Evolutionary conservation across 2,329 filamentous ascomycete species (phyloP).

Genomic region (Aspergillus melleus): DNA sequence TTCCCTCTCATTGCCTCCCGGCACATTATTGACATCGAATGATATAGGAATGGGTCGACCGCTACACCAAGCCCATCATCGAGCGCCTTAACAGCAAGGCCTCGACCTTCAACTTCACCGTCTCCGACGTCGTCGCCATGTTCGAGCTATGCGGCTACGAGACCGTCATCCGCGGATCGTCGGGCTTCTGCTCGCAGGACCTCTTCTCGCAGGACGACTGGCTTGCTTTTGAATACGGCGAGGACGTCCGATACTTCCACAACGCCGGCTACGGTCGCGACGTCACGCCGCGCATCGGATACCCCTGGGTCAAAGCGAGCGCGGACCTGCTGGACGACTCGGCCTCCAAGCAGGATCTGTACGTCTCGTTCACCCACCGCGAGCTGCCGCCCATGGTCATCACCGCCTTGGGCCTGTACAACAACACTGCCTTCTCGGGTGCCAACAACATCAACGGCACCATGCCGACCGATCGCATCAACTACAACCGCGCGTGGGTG

Average conservation of each 20-base stretch:
- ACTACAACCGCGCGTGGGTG: constrained; percentile 64
- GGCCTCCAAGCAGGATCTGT: constrained; percentile 55
- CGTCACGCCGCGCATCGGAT: constrained; percentile 59
- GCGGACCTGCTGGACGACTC: constrained; percentile 50
- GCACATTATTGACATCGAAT: too few relatives aligned
- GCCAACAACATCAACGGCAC: constrained; percentile 59
- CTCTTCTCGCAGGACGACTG: constrained; percentile 63
- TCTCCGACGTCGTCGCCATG: constrained; percentile 64
- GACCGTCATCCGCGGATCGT: constrained; percentile 62
- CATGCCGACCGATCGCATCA: constrained; percentile 64
- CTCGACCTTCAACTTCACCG: constrained; percentile 63
- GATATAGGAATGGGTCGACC: constrained; percentile 12
- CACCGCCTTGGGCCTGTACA: constrained; percentile 69
- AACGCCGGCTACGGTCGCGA: constrained; percentile 65
- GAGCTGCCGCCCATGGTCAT: constrained; percentile 67
- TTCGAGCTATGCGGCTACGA: constrained; percentile 68
- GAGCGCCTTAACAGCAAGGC: constrained; percentile 55
- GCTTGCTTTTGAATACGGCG: constrained; percentile 66
- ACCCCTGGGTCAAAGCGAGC: constrained; percentile 67
- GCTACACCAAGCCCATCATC: constrained; percentile 62
- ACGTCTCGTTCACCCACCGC: constrained; percentile 68
- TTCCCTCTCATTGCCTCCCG: too few relatives aligned
- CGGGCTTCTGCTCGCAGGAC: constrained; percentile 60
- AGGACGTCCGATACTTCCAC: constrained; percentile 64
- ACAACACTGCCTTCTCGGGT: constrained; percentile 61